Percentiles rank a stretch among this genome's conserved stretches.
Evolutionary conservation across 2,329 filamentous ascomycete species (phyloP).

Genomic region (Zalaria sp.): DNA sequence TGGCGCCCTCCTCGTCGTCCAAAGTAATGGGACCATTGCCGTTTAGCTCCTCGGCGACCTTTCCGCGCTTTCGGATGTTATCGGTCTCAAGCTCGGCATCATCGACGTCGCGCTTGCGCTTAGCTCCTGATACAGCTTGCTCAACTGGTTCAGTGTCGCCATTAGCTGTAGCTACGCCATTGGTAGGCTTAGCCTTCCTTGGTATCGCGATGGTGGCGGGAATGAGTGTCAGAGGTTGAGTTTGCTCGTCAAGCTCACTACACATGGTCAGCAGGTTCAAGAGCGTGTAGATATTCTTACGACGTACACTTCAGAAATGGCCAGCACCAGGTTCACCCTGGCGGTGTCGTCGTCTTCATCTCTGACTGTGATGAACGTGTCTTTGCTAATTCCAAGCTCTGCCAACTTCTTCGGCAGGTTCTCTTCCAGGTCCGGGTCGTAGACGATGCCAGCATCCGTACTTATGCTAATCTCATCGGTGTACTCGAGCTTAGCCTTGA

Average conservation of each 20-base stretch:
- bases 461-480: slow-evolving; percentile 68
- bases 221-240: slow-evolving; percentile 4
- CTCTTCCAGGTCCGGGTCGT: slow-evolving; percentile 78
- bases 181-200: slow-evolving; percentile 4
- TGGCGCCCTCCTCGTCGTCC: slow-evolving; percentile 22
- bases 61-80: slow-evolving; percentile 23
- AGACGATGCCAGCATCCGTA: slow-evolving; percentile 63
- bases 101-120: slow-evolving; percentile 31
- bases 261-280: neutral
- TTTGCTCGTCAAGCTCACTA: slow-evolving; percentile 1
- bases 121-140: slow-evolving; percentile 7
- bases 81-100: slow-evolving; percentile 25
- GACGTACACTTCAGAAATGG: slow-evolving; percentile 7
- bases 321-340: slow-evolving; percentile 65
- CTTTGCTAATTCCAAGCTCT: slow-evolving; percentile 57
- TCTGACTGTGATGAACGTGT: slow-evolving; percentile 69
- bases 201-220: slow-evolving; percentile 6
- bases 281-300: too few species aligned
- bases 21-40: slow-evolving; percentile 20
- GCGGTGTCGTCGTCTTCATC: slow-evolving; percentile 67
- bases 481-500: slow-evolving; percentile 60
- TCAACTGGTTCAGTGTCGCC: neutral
- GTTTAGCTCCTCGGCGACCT: slow-evolving; percentile 19
- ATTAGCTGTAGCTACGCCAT: slow-evolving; percentile 1
- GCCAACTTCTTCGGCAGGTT: slow-evolving; percentile 67